These are phyloP conservation scores for Pyricularia sp. DNA, from an alignment of 2,329 filamentous ascomycete species.

Conservation along the genomic window DNA sequence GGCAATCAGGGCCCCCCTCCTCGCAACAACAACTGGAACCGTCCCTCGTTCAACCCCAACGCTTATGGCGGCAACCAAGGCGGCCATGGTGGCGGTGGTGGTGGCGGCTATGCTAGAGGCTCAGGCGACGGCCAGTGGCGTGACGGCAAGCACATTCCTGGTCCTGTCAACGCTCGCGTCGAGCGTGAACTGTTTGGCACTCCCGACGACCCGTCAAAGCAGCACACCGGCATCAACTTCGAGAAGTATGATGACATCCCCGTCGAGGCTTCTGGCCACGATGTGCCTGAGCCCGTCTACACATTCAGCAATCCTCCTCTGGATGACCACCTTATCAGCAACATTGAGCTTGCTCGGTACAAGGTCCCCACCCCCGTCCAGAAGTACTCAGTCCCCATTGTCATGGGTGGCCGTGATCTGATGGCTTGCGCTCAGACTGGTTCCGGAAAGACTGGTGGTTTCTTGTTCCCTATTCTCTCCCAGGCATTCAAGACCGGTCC, in stretches of 20 bases:
- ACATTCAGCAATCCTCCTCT: conserved; percentile 89
- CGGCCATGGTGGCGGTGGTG: conserved; percentile 30
- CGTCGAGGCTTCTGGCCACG: conserved; percentile 86
- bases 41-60: conserved; percentile 44
- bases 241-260: conserved; percentile 99
- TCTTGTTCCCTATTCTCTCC: conserved; percentile 97
- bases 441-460: conserved; percentile 99
- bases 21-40: conserved; percentile 13
- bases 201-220: conserved; percentile 83
- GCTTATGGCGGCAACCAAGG: conserved; percentile 42
- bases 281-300: conserved; percentile 84
- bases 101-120: conserved; percentile 50
- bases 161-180: conserved; percentile 72
- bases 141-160: conserved; percentile 91
- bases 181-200: conserved; percentile 94
- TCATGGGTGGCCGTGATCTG: conserved; percentile 92
- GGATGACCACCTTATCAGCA: conserved; percentile 82
- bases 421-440: conserved; percentile 99
- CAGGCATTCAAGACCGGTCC: conserved; percentile 89
- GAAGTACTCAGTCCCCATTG: conserved; percentile 98
- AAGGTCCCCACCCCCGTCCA: conserved; percentile 93
- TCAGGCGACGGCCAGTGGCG: conserved; percentile 94
- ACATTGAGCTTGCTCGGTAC: conserved; percentile 91
- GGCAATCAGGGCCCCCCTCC: conserved; percentile 10
- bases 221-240: conserved; percentile 98